These are phyloP conservation scores for Pichia sp. DNA, from an alignment of 1,139 yeast species.

Conservation along the genomic window DNA sequence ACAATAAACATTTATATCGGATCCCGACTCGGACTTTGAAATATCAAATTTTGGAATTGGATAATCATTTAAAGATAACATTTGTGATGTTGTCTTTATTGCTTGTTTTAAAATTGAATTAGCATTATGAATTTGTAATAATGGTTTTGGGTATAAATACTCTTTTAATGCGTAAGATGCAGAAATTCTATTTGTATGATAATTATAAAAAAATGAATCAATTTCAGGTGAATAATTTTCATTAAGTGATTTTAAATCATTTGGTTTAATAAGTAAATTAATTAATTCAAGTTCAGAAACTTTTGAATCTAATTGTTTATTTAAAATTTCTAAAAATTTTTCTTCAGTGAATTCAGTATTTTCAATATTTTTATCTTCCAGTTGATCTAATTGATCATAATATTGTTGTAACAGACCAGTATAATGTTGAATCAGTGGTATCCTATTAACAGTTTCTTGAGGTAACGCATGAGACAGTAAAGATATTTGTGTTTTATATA, in stretches of 20 bases:
- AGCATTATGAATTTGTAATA: slow-evolving; percentile 16
- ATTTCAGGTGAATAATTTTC: slow-evolving; percentile 16
- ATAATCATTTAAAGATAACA: slow-evolving; percentile 25
- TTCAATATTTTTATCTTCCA: neutral
- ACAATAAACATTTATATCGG: slow-evolving; percentile 16
- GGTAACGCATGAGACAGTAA: slow-evolving; percentile 6
- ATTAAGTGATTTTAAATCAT: slow-evolving; percentile 20
- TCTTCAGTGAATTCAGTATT: slow-evolving; percentile 7
- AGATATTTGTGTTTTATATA: slow-evolving; percentile 14
- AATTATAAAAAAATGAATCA: slow-evolving; percentile 20
- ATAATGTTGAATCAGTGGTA: slow-evolving; percentile 11
- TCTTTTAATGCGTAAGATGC: slow-evolving; percentile 23
- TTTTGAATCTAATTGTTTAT: slow-evolving; percentile 13
- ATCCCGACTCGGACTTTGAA: neutral
- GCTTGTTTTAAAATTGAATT: slow-evolving; percentile 16
- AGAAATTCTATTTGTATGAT: slow-evolving; percentile 23
- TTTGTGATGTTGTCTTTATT: slow-evolving; percentile 20
- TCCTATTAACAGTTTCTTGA: neutral
- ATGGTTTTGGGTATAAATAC: slow-evolving; percentile 17
- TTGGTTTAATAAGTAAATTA: slow-evolving; percentile 15
- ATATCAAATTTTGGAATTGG: slow-evolving; percentile 24
- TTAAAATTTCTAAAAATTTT: slow-evolving; percentile 7
- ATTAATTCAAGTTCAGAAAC: slow-evolving; percentile 22
- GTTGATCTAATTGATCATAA: neutral
- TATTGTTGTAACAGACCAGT: slow-evolving; percentile 6